Evolutionary conservation across 1,284 basidiomycete genomes (phyloP).

Genomic region (Nidula niveotomentosa): DNA sequence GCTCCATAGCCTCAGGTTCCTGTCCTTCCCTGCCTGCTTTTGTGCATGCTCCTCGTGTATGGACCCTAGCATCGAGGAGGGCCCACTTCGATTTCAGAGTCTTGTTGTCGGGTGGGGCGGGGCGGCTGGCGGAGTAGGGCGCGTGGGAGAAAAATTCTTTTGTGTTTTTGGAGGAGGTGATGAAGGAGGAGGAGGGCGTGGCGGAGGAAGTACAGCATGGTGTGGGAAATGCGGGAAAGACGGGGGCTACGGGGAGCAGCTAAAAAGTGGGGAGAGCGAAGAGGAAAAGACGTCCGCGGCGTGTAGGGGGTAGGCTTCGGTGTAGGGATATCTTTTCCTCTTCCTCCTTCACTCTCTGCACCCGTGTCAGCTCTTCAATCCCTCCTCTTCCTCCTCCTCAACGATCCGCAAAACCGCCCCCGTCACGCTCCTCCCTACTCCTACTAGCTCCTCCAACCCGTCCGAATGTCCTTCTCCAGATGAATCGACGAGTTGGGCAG

Average conservation of each 20-base stretch:
- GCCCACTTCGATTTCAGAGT: slow-evolving; percentile 67
- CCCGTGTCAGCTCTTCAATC: slow-evolving; percentile 1
- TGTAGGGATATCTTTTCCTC: neutral
- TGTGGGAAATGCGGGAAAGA: slow-evolving; percentile 4
- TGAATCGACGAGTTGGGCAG: slow-evolving; percentile 36
- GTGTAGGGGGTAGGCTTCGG: neutral
- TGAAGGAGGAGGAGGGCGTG: slow-evolving; percentile 4
- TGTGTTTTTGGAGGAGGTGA: no score
- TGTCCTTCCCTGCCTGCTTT: slow-evolving; percentile 27
- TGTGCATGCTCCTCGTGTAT: slow-evolving; percentile 35
- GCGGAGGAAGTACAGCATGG: slow-evolving; percentile 2
- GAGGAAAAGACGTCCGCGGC: neutral
- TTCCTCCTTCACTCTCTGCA: neutral
- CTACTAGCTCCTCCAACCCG: slow-evolving; percentile 26
- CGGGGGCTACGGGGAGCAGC: slow-evolving; percentile 6
- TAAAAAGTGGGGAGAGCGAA: neutral
- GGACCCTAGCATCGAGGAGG: slow-evolving; percentile 56
- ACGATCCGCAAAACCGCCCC: no score
- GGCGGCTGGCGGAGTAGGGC: slow-evolving; percentile 4
- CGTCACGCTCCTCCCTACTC: neutral
- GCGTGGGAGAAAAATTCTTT: slow-evolving; percentile 4
- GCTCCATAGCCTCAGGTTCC: slow-evolving; percentile 35
- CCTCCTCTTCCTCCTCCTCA: slow-evolving; percentile 3
- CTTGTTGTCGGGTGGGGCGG: neutral
- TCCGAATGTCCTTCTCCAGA: slow-evolving; percentile 32